Evolutionary conservation across 2,329 filamentous ascomycete genomes (phyloP), one percentile per base, ranked within the genome.

Genomic region (Colletotrichum lentis): DNA sequence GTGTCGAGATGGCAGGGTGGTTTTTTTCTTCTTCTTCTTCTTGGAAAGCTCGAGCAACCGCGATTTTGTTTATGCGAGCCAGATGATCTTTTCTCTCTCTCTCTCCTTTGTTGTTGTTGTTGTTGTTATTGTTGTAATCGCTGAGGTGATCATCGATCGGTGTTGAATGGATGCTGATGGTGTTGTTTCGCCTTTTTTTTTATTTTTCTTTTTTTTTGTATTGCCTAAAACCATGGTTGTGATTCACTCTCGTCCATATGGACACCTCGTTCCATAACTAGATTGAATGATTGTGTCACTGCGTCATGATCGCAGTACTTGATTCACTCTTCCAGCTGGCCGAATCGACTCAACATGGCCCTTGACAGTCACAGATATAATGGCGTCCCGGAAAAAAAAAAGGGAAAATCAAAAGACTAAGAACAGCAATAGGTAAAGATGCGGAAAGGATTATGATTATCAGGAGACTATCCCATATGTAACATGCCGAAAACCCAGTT

Each of bases 381-480:
- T 2, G 11, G 7, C 31, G 11, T 53, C 31, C 8, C 4, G 1
- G n/a, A n/a, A 35, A 35, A 10, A 3, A 16, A 31, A 16, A 3
- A n/a, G 46, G 4, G 3, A 22, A 22, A 22, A n/a, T 35, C 31
- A 10, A 35, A 35, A 35, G 27, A n/a, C 14, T 5, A 52, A 24
- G 6, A 52, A 8, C n/a, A 18, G 12, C 10, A 44, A 5, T 5
- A n/a, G 20, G 14, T 62, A 63, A 67, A 47, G 39, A 67, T 69
- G 53, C 47, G 44, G 41, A 58, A 44, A 37, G 46, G 44, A 70
- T 62, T 69, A 69, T 70, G 59, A 70, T 70, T 70, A 70, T 52
- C 59, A 70, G 69, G 64, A 69, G 62, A 55, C 66, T 69, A 65
- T 69, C 64, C 67, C 67, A 66, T 69, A 69, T 66, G 58, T 65